Conservation (phyloP, 345 rosid genomes). For the Microthlaspi erraticum region DNA sequence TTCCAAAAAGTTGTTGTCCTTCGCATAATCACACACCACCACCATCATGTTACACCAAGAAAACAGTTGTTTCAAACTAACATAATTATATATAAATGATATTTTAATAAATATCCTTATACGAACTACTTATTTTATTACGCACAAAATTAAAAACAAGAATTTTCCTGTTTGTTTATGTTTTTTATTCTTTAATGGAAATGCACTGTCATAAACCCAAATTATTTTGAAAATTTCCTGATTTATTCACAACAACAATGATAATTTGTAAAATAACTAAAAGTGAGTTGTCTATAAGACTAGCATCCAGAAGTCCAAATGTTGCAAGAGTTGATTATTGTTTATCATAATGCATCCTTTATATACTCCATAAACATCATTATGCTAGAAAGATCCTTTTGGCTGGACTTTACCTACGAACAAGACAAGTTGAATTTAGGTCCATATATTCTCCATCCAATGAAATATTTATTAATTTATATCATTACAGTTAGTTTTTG, state of each 20-base stretch:
- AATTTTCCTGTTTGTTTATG: background rate
- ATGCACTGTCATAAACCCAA: constrained; percentile 10
- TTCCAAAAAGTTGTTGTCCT: constrained; percentile 36
- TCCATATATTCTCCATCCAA: constrained; percentile 10
- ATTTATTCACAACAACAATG: constrained; percentile 7
- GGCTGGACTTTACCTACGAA: constrained; percentile 28
- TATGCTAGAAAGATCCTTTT: constrained; percentile 13
- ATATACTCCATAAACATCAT: constrained; percentile 13
- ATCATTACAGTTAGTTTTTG: constrained; percentile 8
- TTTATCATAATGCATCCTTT: constrained; percentile 7
- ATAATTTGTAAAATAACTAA: background rate
- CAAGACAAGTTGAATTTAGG: constrained; percentile 29
- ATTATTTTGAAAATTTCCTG: constrained; percentile 9
- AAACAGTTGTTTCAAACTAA: constrained; percentile 29
- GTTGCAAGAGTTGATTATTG: constrained; percentile 1
- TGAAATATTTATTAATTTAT: background rate
- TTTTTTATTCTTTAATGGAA: constrained; percentile 7
- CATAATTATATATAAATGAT: background rate
- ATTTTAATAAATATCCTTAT: background rate
- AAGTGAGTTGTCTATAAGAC: constrained; percentile 16
- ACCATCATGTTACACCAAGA: constrained; percentile 37
- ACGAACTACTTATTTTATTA: background rate
- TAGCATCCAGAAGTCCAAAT: background rate
- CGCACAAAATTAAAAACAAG: background rate
- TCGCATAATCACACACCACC: constrained; percentile 35